phyloP scores from a whole-genome alignment of 352 stramenopile genomes.

The Phytopythium cucurbitacearum region DNA sequence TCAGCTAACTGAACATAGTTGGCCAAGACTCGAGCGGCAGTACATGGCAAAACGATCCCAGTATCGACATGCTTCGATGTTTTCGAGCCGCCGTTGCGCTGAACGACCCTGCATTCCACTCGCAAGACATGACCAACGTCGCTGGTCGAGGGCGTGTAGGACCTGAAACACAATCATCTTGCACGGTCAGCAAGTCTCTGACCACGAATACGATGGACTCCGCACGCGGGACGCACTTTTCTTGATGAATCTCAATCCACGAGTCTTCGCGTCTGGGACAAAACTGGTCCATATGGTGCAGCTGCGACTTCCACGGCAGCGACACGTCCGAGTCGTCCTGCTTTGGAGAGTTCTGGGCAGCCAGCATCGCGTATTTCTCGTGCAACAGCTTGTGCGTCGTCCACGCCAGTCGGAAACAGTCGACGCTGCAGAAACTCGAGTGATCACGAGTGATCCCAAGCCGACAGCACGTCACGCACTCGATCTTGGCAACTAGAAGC shows the following conservation, averaged over 20 bases:
- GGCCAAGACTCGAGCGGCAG: constrained; percentile 15
- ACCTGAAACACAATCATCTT: constrained; percentile 13
- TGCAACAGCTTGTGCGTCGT: constrained; percentile 67
- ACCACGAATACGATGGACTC: too few species aligned
- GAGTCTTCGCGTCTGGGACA: constrained; percentile 44
- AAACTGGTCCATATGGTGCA: constrained; percentile 54
- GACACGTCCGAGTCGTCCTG: constrained; percentile 8
- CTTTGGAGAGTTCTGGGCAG: constrained; percentile 5
- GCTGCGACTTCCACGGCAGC: constrained; percentile 55
- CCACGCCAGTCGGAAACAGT: constrained; percentile 68
- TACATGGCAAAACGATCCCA: constrained; percentile 85
- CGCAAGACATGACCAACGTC: constrained; percentile 80
- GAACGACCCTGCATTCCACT: constrained; percentile 72
- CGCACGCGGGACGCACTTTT: constrained; percentile 36
- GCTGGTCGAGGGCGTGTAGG: constrained; percentile 56
- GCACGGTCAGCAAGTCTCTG: too few species aligned
- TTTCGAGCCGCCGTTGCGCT: constrained; percentile 39
- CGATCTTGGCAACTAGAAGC: constrained; percentile 63
- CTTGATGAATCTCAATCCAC: constrained; percentile 59
- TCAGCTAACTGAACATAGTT: too few species aligned
- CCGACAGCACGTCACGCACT: constrained; percentile 65
- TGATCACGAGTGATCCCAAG: constrained; percentile 60
- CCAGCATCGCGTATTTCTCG: constrained; percentile 20
- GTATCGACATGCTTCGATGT: constrained; percentile 79
- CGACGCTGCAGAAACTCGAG: constrained; percentile 63